phyloP scores from a whole-genome alignment of 1,139 yeast species.

The Martiniozyma asiatica region DNA sequence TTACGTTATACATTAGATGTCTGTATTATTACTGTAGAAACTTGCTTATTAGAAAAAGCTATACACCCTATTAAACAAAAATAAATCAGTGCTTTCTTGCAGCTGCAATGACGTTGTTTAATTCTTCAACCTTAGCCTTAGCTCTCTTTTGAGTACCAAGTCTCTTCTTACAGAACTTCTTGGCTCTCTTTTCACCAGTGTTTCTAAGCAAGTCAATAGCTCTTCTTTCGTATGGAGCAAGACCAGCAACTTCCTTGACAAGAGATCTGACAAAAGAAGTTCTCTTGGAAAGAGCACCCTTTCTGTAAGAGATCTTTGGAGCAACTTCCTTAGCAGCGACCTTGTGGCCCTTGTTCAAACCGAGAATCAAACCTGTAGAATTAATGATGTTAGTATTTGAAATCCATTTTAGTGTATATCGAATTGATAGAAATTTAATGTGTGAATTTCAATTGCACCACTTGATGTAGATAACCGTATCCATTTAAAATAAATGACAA shows the following conservation, averaged over 20 bases:
- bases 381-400: constrained; percentile 3
- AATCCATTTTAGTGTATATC: neutral
- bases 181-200: constrained; percentile 99
- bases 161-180: constrained; percentile 99
- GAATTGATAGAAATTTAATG: neutral
- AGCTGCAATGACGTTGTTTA: constrained; percentile 94
- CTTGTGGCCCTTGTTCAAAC: constrained; percentile 98
- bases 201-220: constrained; percentile 98
- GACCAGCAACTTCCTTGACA: constrained; percentile 96
- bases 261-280: constrained; percentile 89
- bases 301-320: constrained; percentile 92
- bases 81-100: constrained; percentile 71
- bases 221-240: constrained; percentile 99
- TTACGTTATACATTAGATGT: no score
- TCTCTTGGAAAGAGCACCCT: constrained; percentile 96
- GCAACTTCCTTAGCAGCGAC: constrained; percentile 87
- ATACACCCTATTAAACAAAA: no score
- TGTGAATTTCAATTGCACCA: no score
- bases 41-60: no score
- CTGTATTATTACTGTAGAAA: no score
- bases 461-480: no score
- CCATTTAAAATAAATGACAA: no score
- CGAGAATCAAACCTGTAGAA: constrained; percentile 83
- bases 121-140: constrained; percentile 98
- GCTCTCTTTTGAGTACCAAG: constrained; percentile 99